These are phyloP conservation scores for Suzukiozyma palmioleophila DNA, from an alignment of 1,139 yeast genomes.

Conservation along the genomic window DNA sequence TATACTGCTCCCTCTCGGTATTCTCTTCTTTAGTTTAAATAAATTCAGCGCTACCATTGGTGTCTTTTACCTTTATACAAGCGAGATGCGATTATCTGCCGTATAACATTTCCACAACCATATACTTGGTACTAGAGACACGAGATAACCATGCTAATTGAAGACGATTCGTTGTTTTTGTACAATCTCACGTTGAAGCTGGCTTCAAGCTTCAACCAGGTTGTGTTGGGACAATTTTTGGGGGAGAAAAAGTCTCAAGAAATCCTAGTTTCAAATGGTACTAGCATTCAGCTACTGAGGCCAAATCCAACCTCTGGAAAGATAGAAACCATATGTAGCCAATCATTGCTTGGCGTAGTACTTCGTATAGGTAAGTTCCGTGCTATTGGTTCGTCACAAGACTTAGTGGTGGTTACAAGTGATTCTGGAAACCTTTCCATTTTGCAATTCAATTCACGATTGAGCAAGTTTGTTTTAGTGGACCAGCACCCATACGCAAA, in stretches of 20 bases:
- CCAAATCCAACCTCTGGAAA: constrained; percentile 56
- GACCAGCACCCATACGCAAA: constrained; percentile 69
- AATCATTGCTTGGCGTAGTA: constrained; percentile 57
- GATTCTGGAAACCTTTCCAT: constrained; percentile 77
- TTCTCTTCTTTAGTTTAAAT: too few relatives aligned
- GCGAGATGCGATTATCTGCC: too few relatives aligned
- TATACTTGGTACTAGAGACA: constrained; percentile 1
- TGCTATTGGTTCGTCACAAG: constrained; percentile 49
- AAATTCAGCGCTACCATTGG: not conserved
- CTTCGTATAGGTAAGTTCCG: constrained; percentile 50
- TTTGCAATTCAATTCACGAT: constrained; percentile 41
- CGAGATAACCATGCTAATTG: constrained; percentile 7
- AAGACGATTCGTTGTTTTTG: constrained; percentile 44
- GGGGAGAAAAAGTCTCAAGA: constrained; percentile 58
- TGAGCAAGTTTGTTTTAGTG: constrained; percentile 42
- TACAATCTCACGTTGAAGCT: constrained; percentile 65
- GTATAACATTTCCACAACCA: not conserved
- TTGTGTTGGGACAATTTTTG: constrained; percentile 66
- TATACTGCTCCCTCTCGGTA: too few relatives aligned
- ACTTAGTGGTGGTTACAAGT: constrained; percentile 63
- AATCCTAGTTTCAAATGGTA: constrained; percentile 54
- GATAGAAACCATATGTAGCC: constrained; percentile 37
- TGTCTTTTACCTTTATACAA: constrained; percentile 1
- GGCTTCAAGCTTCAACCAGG: constrained; percentile 48
- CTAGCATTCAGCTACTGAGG: constrained; percentile 47